These are phyloP conservation scores for Colletotrichum sp. DNA, from an alignment of 2,329 filamentous ascomycete genomes.

Conservation along the genomic window DNA sequence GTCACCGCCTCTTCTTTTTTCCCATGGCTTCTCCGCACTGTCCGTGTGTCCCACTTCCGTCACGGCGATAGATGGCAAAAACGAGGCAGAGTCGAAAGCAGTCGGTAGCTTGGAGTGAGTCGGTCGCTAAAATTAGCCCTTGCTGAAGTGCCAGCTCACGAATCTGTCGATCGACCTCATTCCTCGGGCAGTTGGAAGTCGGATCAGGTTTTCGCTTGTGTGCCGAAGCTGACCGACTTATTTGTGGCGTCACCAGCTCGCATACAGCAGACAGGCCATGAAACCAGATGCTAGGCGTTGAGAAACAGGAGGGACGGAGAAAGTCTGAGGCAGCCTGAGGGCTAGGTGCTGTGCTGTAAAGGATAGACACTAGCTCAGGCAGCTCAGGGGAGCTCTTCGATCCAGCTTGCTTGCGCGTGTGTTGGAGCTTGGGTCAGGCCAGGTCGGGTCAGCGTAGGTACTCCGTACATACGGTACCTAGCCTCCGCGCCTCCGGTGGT, in stretches of 20 bases:
- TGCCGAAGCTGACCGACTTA: constrained; percentile 18
- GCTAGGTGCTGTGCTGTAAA: background rate
- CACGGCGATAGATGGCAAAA: constrained; percentile 3
- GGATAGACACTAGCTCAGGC: background rate
- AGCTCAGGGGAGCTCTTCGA: background rate
- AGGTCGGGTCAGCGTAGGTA: background rate
- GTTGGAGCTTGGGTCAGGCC: constrained; percentile 4
- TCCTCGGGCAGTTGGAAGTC: constrained; percentile 8
- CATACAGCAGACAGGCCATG: background rate
- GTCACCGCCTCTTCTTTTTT: constrained; percentile 19
- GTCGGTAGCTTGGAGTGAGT: background rate
- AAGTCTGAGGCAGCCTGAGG: background rate
- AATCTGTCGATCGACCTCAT: constrained; percentile 19
- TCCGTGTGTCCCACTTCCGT: constrained; percentile 18
- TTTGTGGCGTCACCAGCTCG: constrained; percentile 15
- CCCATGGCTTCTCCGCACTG: constrained; percentile 16
- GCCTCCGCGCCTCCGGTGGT: background rate
- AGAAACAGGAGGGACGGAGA: background rate
- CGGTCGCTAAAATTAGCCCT: constrained; percentile 17
- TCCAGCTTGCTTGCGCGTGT: background rate
- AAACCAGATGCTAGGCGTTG: background rate
- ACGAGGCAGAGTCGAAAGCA: constrained; percentile 4
- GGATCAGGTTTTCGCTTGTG: constrained; percentile 14
- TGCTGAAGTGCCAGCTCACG: constrained; percentile 18
- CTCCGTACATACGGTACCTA: background rate